Conservation (phyloP, 805 yeast species). For the Kodamaea sagamina region DNA sequence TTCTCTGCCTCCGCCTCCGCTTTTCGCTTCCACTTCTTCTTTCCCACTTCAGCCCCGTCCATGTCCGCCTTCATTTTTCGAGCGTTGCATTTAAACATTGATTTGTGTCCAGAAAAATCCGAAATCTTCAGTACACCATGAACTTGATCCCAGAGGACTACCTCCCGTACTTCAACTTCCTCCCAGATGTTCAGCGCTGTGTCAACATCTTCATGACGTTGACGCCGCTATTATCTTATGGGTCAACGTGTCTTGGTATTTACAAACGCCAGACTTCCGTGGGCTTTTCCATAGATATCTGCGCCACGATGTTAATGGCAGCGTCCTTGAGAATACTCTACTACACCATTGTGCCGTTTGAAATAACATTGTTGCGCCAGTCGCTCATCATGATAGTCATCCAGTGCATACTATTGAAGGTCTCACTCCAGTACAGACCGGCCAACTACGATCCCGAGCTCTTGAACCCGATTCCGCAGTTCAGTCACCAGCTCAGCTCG, state of each 20-base stretch:
- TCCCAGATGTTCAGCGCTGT: conserved; percentile 49
- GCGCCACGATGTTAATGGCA: conserved; percentile 86
- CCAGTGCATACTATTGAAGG: conserved; percentile 63
- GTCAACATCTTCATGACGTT: conserved; percentile 69
- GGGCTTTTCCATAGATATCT: conserved; percentile 90
- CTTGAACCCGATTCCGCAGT: conserved; percentile 30
- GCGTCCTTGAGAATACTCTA: conserved; percentile 72
- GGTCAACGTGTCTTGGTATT: conserved; percentile 75
- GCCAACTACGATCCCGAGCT: conserved; percentile 35
- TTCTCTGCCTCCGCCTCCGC: too few relatives aligned
- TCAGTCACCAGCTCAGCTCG: conserved; percentile 30
- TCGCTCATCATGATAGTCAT: conserved; percentile 82
- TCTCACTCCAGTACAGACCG: conserved; percentile 61
- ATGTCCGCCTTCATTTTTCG: background rate
- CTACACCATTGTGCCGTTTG: conserved; percentile 79
- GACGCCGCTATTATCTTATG: conserved; percentile 86
- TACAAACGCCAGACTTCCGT: conserved; percentile 61
- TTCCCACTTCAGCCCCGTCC: too few relatives aligned
- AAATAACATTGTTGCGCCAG: conserved; percentile 74
- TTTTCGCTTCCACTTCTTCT: background rate
- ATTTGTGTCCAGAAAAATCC: background rate
- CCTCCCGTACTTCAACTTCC: conserved; percentile 24
- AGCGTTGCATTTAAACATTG: background rate
- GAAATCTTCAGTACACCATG: background rate
- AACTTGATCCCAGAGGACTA: conserved; percentile 21